A percentile compares a stretch with the other conserved stretches of the same genome.
Conservation (phyloP, 1,284 basidiomycete species). For the Stygiomarasmius scandens region DNA sequence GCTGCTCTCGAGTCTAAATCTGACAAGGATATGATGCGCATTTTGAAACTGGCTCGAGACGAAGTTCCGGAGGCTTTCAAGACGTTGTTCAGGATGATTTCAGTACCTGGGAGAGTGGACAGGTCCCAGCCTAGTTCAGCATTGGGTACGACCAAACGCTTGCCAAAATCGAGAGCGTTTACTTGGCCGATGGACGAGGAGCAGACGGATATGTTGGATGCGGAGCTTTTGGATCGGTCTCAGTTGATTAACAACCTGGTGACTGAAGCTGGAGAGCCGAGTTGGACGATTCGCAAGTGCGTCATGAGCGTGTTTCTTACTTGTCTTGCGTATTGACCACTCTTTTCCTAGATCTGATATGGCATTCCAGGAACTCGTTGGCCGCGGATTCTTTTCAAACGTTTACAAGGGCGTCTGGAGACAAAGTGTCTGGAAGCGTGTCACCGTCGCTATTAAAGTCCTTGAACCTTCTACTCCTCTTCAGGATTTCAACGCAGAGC, state of each 20-base stretch:
- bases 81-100: constrained; percentile 2
- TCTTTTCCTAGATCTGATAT: constrained; percentile 9
- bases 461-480: constrained; percentile 40
- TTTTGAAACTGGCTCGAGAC: constrained; percentile 10
- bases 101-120: neutral
- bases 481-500: constrained; percentile 39
- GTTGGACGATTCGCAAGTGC: constrained; percentile 13
- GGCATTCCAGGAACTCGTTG: constrained; percentile 10
- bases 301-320: neutral
- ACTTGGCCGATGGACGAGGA: constrained; percentile 16
- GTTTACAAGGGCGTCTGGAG: constrained; percentile 18
- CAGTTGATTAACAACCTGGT: neutral
- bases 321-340: neutral
- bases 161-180: constrained; percentile 2
- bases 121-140: neutral
- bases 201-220: constrained; percentile 8
- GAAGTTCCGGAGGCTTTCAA: constrained; percentile 14
- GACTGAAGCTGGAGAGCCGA: constrained; percentile 2
- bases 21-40: constrained; percentile 8
- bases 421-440: neutral
- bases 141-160: neutral
- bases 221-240: constrained; percentile 7
- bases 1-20: constrained; percentile 5
- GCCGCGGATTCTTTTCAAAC: constrained; percentile 16
- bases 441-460: constrained; percentile 36